Evolutionary conservation across 1,284 basidiomycete genomes (phyloP).

Genomic region (Ceratobasidium sp.): DNA sequence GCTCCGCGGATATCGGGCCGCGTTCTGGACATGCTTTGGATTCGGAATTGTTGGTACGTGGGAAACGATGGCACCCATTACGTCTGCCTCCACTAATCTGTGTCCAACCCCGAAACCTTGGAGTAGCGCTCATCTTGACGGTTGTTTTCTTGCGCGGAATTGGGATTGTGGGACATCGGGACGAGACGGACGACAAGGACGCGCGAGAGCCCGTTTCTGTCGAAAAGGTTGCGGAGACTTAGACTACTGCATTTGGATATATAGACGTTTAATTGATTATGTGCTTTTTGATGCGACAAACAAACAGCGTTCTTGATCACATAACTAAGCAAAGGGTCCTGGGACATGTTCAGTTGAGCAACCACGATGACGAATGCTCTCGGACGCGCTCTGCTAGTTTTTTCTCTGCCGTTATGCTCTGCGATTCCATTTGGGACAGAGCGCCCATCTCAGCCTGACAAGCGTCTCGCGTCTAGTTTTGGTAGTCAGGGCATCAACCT

Average conservation of each 20-base stretch:
- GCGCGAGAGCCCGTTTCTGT: background rate
- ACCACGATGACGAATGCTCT: conserved; percentile 5
- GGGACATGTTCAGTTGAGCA: background rate
- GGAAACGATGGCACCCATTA: background rate
- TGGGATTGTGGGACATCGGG: conserved; percentile 61
- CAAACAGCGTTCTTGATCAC: conserved; percentile 15
- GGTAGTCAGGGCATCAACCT: conserved; percentile 42
- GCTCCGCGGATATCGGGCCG: conserved; percentile 63
- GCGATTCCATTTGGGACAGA: background rate
- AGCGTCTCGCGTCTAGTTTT: conserved; percentile 28
- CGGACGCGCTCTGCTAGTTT: conserved; percentile 8
- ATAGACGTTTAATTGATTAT: background rate
- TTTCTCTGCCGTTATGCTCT: conserved; percentile 20
- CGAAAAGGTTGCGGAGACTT: background rate
- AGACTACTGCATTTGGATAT: background rate
- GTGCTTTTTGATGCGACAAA: conserved; percentile 15
- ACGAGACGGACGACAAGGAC: conserved; percentile 18
- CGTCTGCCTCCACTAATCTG: conserved; percentile 5
- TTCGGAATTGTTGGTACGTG: conserved; percentile 63
- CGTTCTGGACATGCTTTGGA: conserved; percentile 68
- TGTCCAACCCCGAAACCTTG: background rate
- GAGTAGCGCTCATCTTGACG: conserved; percentile 59
- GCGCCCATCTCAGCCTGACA: background rate
- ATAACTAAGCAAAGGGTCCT: background rate
- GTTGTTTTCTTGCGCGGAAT: conserved; percentile 63